These are phyloP conservation scores for Penicillium sp. DNA, from an alignment of 2,329 filamentous ascomycete genomes.

Conservation along the genomic window DNA sequence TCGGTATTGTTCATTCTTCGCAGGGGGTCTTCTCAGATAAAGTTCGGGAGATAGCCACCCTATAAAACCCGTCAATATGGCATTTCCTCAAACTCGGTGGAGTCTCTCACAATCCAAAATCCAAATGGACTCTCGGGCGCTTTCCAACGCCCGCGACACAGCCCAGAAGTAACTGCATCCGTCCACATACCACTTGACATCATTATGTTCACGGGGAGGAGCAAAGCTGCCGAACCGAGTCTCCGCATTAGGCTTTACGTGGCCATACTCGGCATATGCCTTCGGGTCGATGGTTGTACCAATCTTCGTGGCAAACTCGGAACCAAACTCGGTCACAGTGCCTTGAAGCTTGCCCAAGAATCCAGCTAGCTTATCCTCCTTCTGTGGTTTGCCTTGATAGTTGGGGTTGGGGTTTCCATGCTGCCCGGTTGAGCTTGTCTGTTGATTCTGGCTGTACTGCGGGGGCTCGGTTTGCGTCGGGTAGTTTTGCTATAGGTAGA, in stretches of 20 bases:
- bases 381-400: constrained; percentile 34
- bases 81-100: not conserved
- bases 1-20: constrained; percentile 78
- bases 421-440: constrained; percentile 24
- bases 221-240: constrained; percentile 68
- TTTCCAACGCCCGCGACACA: constrained; percentile 76
- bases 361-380: constrained; percentile 44
- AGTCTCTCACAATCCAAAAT: constrained; percentile 69
- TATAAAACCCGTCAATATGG: constrained; percentile 19
- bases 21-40: constrained; percentile 79
- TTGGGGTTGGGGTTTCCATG: constrained; percentile 22
- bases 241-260: constrained; percentile 39
- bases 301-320: constrained; percentile 53
- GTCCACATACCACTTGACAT: constrained; percentile 85
- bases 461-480: constrained; percentile 17
- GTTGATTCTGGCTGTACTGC: constrained; percentile 26
- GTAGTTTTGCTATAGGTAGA: constrained; percentile 18
- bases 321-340: constrained; percentile 52
- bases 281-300: constrained; percentile 51
- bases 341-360: constrained; percentile 59
- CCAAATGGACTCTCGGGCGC: constrained; percentile 74
- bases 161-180: constrained; percentile 84
- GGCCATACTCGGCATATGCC: constrained; percentile 48
- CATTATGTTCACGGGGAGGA: constrained; percentile 68
- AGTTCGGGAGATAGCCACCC: constrained; percentile 86